Base-by-base conservation (phyloP, 2,329 filamentous ascomycete genomes). In the Lojkania enalia region DNA sequence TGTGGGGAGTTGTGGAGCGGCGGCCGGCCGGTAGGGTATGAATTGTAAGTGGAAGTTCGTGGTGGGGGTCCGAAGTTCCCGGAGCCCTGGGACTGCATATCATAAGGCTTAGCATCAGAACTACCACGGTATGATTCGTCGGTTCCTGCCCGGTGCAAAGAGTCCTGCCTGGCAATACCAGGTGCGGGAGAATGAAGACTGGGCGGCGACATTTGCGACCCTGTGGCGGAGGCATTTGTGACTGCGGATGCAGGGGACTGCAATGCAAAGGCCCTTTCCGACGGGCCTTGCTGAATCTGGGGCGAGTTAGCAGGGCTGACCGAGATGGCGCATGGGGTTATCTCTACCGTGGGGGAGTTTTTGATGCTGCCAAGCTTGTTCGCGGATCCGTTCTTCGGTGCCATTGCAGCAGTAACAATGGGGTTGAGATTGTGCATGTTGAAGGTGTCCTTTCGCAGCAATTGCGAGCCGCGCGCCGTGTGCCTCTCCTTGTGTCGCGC, bases 381-480 rank as follows among this genome's bases (percentile, higher is more conserved):
- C 13, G 54, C 48, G 9, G 56, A 21, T 9, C 50, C 56, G 41
- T 51, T 64, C 52, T 70, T 69, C 4, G 55, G 54, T 6, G 61
- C 63, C 41, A 71, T 60, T 13, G 69, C 67, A 23, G 67, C 67
- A 1, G 68, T 70, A 30, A 71, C 69, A 16, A 72, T 72, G 13
- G 70, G 69, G 33, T 72, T 72, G 29, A 71, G 57, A 42, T 72
- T 71, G 53, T 82, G 79, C 65, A 84, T 74, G n/a, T n/a, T n/a
- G 63, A 85, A 77, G 12, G 80, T 83, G 63, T 90, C 87, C 69
- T 87, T 88, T 45, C 86, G 83, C 64, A 85, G 85, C 42, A 90
- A 73, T 50, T 88, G 84, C 14, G 87, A 90, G 38, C 87, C 87
- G 62, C 88, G 87, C 39, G 73, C 74, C 6, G 71, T 75, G 51